A percentile compares a stretch with the other conserved stretches of the same genome.
phyloP scores from a whole-genome alignment of 495 filamentous ascomycete species.

The Aspergillus nanangensis region DNA sequence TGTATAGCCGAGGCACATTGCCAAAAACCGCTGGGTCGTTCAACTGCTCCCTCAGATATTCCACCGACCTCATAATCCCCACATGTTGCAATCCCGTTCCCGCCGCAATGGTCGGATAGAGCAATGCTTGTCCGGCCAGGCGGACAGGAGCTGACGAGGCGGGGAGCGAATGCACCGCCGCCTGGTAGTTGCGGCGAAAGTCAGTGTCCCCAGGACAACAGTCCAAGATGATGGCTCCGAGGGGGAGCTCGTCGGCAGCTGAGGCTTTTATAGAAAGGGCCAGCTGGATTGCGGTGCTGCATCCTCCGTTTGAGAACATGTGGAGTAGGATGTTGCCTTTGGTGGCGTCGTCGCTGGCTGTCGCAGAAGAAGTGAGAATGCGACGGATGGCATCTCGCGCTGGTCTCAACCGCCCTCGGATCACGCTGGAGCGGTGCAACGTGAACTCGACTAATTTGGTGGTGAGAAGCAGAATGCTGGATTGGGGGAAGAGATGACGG shows the following conservation, averaged over 20 bases:
- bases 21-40: slow-evolving; percentile 22
- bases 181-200: slow-evolving; percentile 19
- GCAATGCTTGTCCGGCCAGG: slow-evolving; percentile 12
- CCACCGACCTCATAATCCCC: slow-evolving; percentile 17
- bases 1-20: slow-evolving; percentile 20
- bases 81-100: slow-evolving; percentile 15
- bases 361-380: slow-evolving; percentile 8
- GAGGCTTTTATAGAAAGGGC: slow-evolving; percentile 18
- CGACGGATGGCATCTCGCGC: slow-evolving; percentile 16
- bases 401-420: slow-evolving; percentile 17
- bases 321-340: slow-evolving; percentile 21
- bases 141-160: slow-evolving; percentile 6
- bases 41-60: slow-evolving; percentile 18
- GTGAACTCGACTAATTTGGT: slow-evolving; percentile 14
- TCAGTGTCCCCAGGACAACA: slow-evolving; percentile 27
- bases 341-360: slow-evolving; percentile 1
- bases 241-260: slow-evolving; percentile 8
- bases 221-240: slow-evolving; percentile 22
- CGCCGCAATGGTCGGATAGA: slow-evolving; percentile 19
- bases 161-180: slow-evolving; percentile 16
- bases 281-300: slow-evolving; percentile 21
- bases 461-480: slow-evolving; percentile 24
- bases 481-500: slow-evolving; percentile 12
- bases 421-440: slow-evolving; percentile 13
- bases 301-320: slow-evolving; percentile 27